phyloP scores from a whole-genome alignment of 148 eudicot genomes.

The Silene latifolia region DNA sequence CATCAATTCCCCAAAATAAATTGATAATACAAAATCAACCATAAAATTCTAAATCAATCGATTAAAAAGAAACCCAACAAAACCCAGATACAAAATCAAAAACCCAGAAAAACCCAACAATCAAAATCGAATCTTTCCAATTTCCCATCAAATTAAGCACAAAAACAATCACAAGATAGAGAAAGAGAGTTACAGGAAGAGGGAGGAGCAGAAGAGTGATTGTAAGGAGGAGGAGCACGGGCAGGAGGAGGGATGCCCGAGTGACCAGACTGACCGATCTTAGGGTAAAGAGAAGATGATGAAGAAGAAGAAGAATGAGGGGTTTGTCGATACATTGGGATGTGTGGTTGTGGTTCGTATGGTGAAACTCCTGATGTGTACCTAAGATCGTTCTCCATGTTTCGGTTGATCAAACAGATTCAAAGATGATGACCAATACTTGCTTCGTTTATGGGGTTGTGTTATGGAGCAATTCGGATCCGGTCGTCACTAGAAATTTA shows the following conservation, averaged over 20 bases:
- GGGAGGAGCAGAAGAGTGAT: constrained; percentile 27
- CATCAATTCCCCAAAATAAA: neutral
- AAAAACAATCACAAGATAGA: neutral
- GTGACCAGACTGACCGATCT: constrained; percentile 39
- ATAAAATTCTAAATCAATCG: neutral
- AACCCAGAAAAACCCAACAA: constrained; percentile 21
- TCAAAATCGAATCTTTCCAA: neutral
- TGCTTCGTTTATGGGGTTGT: too few species aligned
- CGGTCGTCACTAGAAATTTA: too few species aligned
- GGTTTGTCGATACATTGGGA: constrained; percentile 24
- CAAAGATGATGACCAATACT: neutral
- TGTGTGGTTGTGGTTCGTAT: constrained; percentile 29
- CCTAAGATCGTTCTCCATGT: constrained; percentile 35
- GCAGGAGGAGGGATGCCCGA: constrained; percentile 25
- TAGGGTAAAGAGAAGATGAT: constrained; percentile 38
- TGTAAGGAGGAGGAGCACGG: constrained; percentile 39
- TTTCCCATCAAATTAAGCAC: neutral
- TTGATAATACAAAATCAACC: neutral
- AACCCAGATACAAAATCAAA: too few species aligned
- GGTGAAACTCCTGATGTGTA: constrained; percentile 19
- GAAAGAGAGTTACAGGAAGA: constrained; percentile 29
- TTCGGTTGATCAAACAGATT: neutral
- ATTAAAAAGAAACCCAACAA: too few species aligned
- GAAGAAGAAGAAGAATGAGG: constrained; percentile 30
- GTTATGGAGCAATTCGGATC: too few species aligned